phyloP scores from a whole-genome alignment of 1,284 basidiomycete genomes.

The Afroboletus lepidellus region DNA sequence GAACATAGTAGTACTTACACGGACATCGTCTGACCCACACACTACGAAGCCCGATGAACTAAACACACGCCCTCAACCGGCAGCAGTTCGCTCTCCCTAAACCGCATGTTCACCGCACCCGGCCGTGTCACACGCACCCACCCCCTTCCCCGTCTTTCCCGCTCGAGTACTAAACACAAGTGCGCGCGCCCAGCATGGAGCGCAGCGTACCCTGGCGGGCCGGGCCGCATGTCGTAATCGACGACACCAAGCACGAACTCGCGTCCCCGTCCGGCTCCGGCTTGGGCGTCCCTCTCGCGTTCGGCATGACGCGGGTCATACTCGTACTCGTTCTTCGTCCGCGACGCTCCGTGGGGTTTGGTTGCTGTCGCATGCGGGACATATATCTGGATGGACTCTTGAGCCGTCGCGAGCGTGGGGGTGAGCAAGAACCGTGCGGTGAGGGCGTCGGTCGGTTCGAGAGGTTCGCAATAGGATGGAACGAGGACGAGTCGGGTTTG shows the following conservation, averaged over 20 bases:
- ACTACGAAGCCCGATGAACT: slow-evolving; percentile 20
- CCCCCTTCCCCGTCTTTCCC: slow-evolving; percentile 21
- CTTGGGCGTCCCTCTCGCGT: slow-evolving; percentile 12
- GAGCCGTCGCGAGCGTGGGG: slow-evolving; percentile 13
- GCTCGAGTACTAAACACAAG: slow-evolving; percentile 27
- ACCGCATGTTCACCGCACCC: slow-evolving; percentile 23
- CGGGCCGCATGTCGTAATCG: slow-evolving; percentile 25
- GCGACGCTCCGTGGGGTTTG: background rate
- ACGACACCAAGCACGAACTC: slow-evolving; percentile 26
- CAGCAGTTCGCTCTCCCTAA: slow-evolving; percentile 27
- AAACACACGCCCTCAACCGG: slow-evolving; percentile 24
- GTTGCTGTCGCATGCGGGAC: slow-evolving; percentile 4
- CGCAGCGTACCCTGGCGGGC: slow-evolving; percentile 25
- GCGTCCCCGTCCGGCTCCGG: slow-evolving; percentile 4
- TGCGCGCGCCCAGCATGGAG: slow-evolving; percentile 21
- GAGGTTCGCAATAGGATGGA: slow-evolving; percentile 23
- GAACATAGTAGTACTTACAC: too few relatives aligned
- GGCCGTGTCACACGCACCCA: slow-evolving; percentile 24
- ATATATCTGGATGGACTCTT: slow-evolving; percentile 26
- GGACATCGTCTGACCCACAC: background rate
- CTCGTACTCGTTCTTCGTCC: slow-evolving; percentile 8
- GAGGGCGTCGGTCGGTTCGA: slow-evolving; percentile 14
- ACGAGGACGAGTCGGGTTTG: slow-evolving; percentile 19
- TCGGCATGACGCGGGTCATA: slow-evolving; percentile 12
- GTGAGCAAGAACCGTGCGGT: slow-evolving; percentile 19